Evolutionary conservation across 768 basidiomycete species (phyloP).

Genomic region (Jaapia argillacea): DNA sequence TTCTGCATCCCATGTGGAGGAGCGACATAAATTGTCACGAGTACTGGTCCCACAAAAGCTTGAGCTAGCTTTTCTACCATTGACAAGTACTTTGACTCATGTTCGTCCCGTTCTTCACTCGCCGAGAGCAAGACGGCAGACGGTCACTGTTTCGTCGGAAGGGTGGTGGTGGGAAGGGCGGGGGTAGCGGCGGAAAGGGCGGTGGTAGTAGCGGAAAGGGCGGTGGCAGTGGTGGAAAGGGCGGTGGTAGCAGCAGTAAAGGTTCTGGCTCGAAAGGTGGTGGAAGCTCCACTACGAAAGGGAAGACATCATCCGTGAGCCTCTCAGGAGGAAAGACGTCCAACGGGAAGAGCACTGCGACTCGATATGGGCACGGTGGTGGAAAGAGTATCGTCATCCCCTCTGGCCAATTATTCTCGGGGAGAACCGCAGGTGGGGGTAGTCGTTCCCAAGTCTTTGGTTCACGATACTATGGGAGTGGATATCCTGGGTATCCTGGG

Average conservation of each 20-base stretch:
- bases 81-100: no score
- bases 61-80: no score
- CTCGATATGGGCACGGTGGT: constrained; percentile 24
- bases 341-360: constrained; percentile 16
- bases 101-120: constrained; percentile 11
- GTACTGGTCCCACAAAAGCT: no score
- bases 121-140: no score
- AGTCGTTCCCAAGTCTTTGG: not conserved
- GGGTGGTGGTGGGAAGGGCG: constrained; percentile 15
- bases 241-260: constrained; percentile 2
- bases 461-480: constrained; percentile 47
- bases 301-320: constrained; percentile 11
- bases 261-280: constrained; percentile 5
- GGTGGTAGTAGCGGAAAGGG: constrained; percentile 11
- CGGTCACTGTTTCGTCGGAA: constrained; percentile 11
- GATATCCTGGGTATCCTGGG: constrained; percentile 41
- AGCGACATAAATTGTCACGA: no score
- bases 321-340: constrained; percentile 8
- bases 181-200: constrained; percentile 9
- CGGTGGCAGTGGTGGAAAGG: constrained; percentile 4
- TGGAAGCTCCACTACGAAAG: no score
- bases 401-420: constrained; percentile 32
- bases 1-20: no score
- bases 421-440: not conserved
- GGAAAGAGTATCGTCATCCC: constrained; percentile 26